A percentile compares a stretch with the other conserved stretches of the same genome.
Conservation (phyloP, 306 rosid species). For the Fagus crenata region DNA sequence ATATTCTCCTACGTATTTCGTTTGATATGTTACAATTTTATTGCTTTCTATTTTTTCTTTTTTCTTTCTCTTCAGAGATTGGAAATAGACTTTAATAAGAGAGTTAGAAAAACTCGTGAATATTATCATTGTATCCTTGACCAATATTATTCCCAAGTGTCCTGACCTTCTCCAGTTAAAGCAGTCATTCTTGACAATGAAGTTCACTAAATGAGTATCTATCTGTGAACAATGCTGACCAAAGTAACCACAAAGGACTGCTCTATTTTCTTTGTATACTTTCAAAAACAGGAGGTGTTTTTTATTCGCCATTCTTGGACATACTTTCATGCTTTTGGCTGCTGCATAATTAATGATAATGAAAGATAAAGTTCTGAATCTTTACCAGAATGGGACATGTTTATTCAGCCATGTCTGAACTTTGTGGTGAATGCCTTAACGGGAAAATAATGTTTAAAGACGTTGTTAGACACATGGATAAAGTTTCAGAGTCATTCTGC, state of each 20-base stretch:
- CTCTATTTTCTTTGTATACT: neutral
- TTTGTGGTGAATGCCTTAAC: neutral
- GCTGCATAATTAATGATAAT: neutral
- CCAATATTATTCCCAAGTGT: neutral
- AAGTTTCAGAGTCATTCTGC: neutral
- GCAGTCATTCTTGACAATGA: neutral
- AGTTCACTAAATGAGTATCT: neutral
- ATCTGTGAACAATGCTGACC: neutral
- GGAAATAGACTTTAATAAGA: neutral
- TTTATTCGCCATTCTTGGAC: neutral
- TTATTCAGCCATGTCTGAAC: too few relatives aligned
- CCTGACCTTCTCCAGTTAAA: neutral
- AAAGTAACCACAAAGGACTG: too few relatives aligned
- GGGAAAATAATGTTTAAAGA: neutral
- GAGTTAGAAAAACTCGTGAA: neutral
- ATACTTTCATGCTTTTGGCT: neutral
- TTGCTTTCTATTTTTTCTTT: neutral
- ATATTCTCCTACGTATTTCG: neutral
- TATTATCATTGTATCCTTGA: slow-evolving; percentile 12
- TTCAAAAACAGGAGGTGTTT: neutral
- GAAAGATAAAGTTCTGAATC: too few relatives aligned
- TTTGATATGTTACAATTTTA: slow-evolving; percentile 4
- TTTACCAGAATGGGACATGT: too few relatives aligned
- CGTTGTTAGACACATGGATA: neutral
- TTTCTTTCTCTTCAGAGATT: neutral